Conservation (phyloP, 441 rosid species). For the Rhodomyrtus psidioides region DNA sequence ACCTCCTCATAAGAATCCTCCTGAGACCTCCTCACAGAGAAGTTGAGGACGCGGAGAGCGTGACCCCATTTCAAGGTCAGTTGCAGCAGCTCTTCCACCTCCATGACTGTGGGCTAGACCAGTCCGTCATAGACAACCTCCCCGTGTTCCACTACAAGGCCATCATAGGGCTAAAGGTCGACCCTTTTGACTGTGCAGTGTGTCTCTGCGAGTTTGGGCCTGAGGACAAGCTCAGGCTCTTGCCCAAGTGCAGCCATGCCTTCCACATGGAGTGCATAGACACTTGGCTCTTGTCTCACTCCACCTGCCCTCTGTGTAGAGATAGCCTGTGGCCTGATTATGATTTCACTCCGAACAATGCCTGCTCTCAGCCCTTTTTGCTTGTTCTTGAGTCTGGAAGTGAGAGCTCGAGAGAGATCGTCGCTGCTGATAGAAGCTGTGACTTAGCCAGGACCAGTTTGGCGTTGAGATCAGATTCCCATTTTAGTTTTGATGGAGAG, state of each 20-base stretch:
- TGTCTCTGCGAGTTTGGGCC: conserved; percentile 87
- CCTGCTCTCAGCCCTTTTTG: conserved; percentile 45
- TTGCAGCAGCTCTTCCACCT: conserved; percentile 90
- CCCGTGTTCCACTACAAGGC: conserved; percentile 80
- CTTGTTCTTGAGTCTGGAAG: conserved; percentile 84
- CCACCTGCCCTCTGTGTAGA: conserved; percentile 94
- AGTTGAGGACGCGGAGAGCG: conserved; percentile 55
- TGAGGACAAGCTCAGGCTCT: conserved; percentile 82
- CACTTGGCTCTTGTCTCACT: conserved; percentile 96
- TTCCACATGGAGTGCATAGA: conserved; percentile 96
- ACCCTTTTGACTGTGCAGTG: conserved; percentile 90
- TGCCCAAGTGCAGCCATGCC: conserved; percentile 96
- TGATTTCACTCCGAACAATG: conserved; percentile 34
- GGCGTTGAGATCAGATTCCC: conserved; percentile 31
- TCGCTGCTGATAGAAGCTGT: conserved; percentile 26
- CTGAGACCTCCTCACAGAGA: conserved; percentile 46
- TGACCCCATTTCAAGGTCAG: conserved; percentile 89
- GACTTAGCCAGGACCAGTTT: conserved; percentile 26
- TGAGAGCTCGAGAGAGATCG: conserved; percentile 73
- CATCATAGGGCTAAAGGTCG: conserved; percentile 57
- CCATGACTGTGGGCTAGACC: conserved; percentile 95
- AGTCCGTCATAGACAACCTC: conserved; percentile 84
- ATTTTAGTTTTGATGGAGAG: conserved; percentile 22
- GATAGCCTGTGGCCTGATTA: conserved; percentile 51
- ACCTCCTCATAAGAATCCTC: conserved; percentile 58